phyloP scores from a whole-genome alignment of 1,284 basidiomycete species.

The Papiliotrema terrestris region DNA sequence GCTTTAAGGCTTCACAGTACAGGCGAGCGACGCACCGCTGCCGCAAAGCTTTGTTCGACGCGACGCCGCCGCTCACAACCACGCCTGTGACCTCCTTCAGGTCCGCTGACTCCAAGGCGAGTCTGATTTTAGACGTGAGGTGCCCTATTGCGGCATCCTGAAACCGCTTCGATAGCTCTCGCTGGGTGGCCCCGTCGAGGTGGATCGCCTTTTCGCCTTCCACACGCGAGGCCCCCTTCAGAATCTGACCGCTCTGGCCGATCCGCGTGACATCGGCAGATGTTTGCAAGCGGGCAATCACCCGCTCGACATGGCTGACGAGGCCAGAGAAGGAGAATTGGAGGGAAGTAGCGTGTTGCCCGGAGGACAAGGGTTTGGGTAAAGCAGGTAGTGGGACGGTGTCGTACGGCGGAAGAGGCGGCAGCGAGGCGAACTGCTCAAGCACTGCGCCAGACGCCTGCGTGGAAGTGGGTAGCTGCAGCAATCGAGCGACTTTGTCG shows the following conservation, averaged over 20 bases:
- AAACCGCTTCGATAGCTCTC: constrained; percentile 63
- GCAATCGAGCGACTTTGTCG: constrained; percentile 71
- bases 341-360: constrained; percentile 34
- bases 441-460: constrained; percentile 70
- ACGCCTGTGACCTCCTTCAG: constrained; percentile 54
- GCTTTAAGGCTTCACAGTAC: background rate
- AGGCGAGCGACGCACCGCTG: constrained; percentile 53
- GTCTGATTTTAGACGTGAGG: constrained; percentile 66
- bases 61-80: constrained; percentile 86
- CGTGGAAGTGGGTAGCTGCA: constrained; percentile 60
- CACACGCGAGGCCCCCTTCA: background rate
- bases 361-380: constrained; percentile 54
- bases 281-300: background rate
- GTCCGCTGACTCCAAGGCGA: constrained; percentile 53
- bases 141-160: constrained; percentile 69
- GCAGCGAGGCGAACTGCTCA: constrained; percentile 57
- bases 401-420: constrained; percentile 26
- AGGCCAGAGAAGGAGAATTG: constrained; percentile 74
- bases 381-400: constrained; percentile 50
- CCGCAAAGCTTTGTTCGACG: constrained; percentile 71
- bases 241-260: no score
- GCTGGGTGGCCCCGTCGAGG: constrained; percentile 19
- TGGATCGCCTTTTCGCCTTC: background rate
- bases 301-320: constrained; percentile 57
- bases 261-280: background rate